Evolutionary conservation across 148 eudicot genomes (phyloP).

Genomic region (Chenopodium formosanum): DNA sequence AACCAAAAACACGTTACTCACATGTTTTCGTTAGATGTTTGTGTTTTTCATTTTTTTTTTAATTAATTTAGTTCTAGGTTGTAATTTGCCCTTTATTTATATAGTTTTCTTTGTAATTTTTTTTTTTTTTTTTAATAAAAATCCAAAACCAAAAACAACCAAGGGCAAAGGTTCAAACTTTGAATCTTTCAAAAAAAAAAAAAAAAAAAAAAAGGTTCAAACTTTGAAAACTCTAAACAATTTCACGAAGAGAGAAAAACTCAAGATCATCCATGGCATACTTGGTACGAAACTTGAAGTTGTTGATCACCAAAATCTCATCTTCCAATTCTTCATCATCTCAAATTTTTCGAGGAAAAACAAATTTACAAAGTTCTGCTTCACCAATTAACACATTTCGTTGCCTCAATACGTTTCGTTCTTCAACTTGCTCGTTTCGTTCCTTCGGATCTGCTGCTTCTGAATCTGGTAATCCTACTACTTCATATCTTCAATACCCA

Average conservation of each 20-base stretch:
- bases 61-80: no score
- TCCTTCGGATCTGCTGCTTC: slow-evolving; percentile 21
- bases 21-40: no score
- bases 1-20: no score
- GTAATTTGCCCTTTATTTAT: no score
- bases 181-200: no score
- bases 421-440: slow-evolving; percentile 13
- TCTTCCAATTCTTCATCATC: background rate
- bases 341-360: background rate
- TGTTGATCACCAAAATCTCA: background rate
- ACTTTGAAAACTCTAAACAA: background rate
- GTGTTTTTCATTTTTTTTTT: no score
- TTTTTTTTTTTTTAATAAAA: no score
- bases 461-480: slow-evolving; percentile 16
- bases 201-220: no score
- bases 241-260: background rate
- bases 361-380: background rate
- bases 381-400: background rate
- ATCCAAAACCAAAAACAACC: no score
- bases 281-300: slow-evolving; percentile 18
- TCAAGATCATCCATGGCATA: slow-evolving; percentile 14
- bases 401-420: slow-evolving; percentile 5
- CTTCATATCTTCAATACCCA: background rate
- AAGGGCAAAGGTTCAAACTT: no score
- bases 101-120: no score